A percentile compares a stretch with the other conserved stretches of the same genome.
phyloP scores from a whole-genome alignment of 2,329 filamentous ascomycete genomes.

The Curvularia lunata region DNA sequence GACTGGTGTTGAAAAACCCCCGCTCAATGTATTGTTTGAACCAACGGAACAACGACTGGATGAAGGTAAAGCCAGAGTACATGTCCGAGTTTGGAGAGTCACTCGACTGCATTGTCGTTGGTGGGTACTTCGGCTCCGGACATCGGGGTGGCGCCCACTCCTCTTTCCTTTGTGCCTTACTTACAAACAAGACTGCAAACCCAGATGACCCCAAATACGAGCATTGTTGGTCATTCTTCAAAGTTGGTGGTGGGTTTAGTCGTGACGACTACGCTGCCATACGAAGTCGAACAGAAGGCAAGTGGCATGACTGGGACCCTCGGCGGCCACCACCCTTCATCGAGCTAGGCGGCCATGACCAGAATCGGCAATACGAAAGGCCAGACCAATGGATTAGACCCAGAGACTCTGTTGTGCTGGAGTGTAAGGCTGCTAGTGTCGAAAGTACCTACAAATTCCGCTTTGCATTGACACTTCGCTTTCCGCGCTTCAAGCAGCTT shows the following conservation, averaged over 20 bases:
- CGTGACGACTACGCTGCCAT: constrained; percentile 85
- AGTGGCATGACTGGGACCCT: constrained; percentile 86
- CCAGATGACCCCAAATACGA: constrained; percentile 63
- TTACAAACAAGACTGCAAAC: constrained; percentile 73
- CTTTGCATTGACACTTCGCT: constrained; percentile 78
- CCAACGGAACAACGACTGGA: constrained; percentile 92
- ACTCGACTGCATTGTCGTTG: constrained; percentile 86
- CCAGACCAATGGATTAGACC: constrained; percentile 96
- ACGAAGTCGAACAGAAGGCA: constrained; percentile 82
- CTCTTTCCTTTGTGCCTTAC: constrained; percentile 87
- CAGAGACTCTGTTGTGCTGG: constrained; percentile 82
- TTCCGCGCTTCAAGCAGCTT: constrained; percentile 85
- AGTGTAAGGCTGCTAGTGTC: constrained; percentile 85
- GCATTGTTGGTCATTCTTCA: constrained; percentile 94
- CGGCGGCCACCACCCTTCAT: constrained; percentile 80
- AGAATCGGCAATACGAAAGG: constrained; percentile 74
- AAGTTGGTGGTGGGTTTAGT: constrained; percentile 92
- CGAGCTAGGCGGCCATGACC: constrained; percentile 72
- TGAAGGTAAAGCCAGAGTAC: constrained; percentile 98
- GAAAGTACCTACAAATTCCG: constrained; percentile 78
- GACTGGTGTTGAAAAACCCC: constrained; percentile 92
- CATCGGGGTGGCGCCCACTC: constrained; percentile 81
- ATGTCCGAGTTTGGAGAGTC: constrained; percentile 96
- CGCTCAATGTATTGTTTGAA: constrained; percentile 85
- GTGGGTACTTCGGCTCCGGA: constrained; percentile 91